Conservation (phyloP, 1,139 yeast genomes). For the Meyerozyma athensensis region DNA sequence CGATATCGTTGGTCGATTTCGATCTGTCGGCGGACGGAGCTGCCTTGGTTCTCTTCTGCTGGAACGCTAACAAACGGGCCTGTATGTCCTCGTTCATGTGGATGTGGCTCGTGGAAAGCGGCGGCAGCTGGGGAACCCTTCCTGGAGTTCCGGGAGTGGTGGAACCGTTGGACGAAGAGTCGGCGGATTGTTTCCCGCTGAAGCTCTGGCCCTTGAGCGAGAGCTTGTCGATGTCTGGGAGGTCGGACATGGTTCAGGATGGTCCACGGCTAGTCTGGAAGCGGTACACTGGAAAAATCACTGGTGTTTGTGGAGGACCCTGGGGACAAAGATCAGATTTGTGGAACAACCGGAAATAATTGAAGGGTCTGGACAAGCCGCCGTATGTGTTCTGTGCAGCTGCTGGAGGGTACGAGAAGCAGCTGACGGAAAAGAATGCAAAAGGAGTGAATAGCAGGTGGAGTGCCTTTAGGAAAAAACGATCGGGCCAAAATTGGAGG, state of each 20-base stretch:
- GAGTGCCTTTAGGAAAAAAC: no score
- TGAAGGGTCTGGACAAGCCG: no score
- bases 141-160: constrained; percentile 1
- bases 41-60: constrained; percentile 53
- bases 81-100: constrained; percentile 61
- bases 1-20: constrained; percentile 9
- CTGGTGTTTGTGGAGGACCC: no score
- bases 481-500: no score
- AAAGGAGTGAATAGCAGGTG: no score
- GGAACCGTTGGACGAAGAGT: background rate
- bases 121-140: constrained; percentile 4
- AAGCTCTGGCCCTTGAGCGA: background rate
- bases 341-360: no score
- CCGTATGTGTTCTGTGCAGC: no score
- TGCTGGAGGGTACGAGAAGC: no score
- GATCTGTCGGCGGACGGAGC: constrained; percentile 11
- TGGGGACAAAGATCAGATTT: no score
- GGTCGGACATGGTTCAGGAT: background rate
- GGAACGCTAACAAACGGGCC: constrained; percentile 72
- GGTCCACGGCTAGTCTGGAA: no score
- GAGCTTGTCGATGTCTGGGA: constrained; percentile 1
- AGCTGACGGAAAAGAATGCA: no score
- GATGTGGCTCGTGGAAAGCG: constrained; percentile 9
- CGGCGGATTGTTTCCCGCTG: background rate
- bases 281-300: no score